Evolutionary conservation across 140 eudicot genomes (phyloP), one percentile per base, ranked within the genome.

Genomic region (Anethum foeniculum): DNA sequence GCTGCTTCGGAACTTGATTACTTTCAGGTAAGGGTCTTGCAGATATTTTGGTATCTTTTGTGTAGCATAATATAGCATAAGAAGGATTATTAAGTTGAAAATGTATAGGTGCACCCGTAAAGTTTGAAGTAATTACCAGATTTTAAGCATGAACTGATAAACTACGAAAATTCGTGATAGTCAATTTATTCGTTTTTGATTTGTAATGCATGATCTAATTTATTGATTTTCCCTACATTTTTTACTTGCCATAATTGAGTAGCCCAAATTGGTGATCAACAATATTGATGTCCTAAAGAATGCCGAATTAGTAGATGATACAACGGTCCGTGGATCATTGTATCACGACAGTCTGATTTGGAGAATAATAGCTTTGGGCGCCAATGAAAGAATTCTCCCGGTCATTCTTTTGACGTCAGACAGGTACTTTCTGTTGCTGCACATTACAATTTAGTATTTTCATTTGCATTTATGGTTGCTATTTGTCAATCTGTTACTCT

Each of bases 201-300:
- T 56, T 67, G 28, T 83, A 68, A 19, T 28, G 43, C 74, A 9
- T 81, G 6, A 34, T 49, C 48, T 27, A 43, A 67, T 58, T n/a
- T 16, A 34, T 36, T 64, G 1, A 47, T 34, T 78, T 78, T 56
- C 64, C 47, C 46, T 39, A 44, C 30, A 13, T 73, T 62, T 71
- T 41, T 80, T 8, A 34, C 51, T 25, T 84, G 76, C 52, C 77
- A 10, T 21, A 18, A 41, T 77, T 78, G 79, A 85, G 79, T 85
- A 92, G 98, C 97, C 97, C 47, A 94, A 94, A 88, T 86, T 94
- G 87, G 96, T 94, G 80, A 84, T 92, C 79, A 92, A 94, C 92
- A 92, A 94, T 80, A 90, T 94, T 10, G 98, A 94, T 48, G 88
- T 89, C 79, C 83, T 94, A 85, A 91, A 92, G 87, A 48, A 85